Evolutionary conservation across 2,329 filamentous ascomycete genomes (phyloP).

Genomic region (Penicillium sp.): DNA sequence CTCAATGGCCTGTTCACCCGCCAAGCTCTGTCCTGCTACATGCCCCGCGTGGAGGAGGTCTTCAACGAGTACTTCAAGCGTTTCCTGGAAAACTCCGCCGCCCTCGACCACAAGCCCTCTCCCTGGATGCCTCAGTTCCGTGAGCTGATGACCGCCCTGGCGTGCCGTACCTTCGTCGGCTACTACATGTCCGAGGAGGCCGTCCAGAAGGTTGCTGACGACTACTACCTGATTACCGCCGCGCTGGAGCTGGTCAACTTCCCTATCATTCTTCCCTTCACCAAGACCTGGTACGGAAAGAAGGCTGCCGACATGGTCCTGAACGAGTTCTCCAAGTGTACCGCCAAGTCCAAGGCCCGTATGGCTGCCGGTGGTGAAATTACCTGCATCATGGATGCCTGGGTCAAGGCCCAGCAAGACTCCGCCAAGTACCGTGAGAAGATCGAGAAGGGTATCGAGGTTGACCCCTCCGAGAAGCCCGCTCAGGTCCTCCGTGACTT

Average conservation of each 20-base stretch:
- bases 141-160: conserved; percentile 92
- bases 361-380: conserved; percentile 87
- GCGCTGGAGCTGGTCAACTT: conserved; percentile 98
- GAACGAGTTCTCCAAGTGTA: conserved; percentile 85
- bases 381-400: conserved; percentile 93
- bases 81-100: conserved; percentile 75
- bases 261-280: conserved; percentile 92
- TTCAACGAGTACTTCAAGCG: conserved; percentile 84
- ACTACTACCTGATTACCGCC: conserved; percentile 95
- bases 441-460: conserved; percentile 70
- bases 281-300: conserved; percentile 96
- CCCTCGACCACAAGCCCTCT: conserved; percentile 72
- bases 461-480: conserved; percentile 77
- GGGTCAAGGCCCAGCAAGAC: conserved; percentile 86
- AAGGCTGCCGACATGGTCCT: conserved; percentile 92
- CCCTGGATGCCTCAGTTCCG: conserved; percentile 93
- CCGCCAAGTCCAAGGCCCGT: conserved; percentile 88
- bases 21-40: conserved; percentile 81
- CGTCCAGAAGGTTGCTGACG: conserved; percentile 91
- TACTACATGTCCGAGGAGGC: conserved; percentile 91
- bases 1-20: conserved; percentile 94
- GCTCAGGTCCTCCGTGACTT: conserved; percentile 82
- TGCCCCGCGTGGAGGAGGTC: conserved; percentile 89
- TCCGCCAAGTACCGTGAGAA: conserved; percentile 81
- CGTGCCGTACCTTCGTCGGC: conserved; percentile 94